Evolutionary conservation across 768 basidiomycete genomes (phyloP), one percentile per base, ranked within the genome.

Genomic region (Phylloporus sp.): DNA sequence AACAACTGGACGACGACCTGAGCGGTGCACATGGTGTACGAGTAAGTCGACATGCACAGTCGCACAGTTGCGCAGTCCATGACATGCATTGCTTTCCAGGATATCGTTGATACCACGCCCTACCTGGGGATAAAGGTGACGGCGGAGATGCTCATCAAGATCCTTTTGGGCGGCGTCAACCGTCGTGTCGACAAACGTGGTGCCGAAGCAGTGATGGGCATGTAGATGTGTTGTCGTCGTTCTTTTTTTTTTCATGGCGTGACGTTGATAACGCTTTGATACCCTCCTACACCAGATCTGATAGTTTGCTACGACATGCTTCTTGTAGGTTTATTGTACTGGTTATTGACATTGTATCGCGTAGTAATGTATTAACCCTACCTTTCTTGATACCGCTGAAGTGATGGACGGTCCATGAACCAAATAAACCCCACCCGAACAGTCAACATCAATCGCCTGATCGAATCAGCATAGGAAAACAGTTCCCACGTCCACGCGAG

Each of bases 21-120:
- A 55, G 69, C 11, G 52, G 49, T 2, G 65, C 46, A 6, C 63
- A 77, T 54, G 59, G 64, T 20, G 67, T 80, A 15, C 70, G 80
- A 27, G 78, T 79, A 52, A 54, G 71, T 38, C 3, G 9, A 20
- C 1, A 9, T 31, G 4, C n/a, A n/a, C n/a, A n/a, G n/a, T 40
- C 6, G 17, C 1, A 3, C 13, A 18, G n/a, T n/a, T 9, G 20
- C 2, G 9, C 3, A 4, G 28, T 18, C 8, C 23, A 1, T 44
- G 23, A 47, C 29, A 26, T 24, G 50, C 5, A 44, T 34, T 31
- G 10, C 4, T 5, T n/a, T 2, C 14, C 26, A 81, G 72, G 85
- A 87, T 56, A 86, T 86, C 20, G 82, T 87, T 1, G 85, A 86
- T 55, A 85, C 82, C 3, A 82, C 81, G 0, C 76, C 76, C 5